phyloP scores from a whole-genome alignment of 768 basidiomycete genomes.

The Termitomyces eurrhizus region DNA sequence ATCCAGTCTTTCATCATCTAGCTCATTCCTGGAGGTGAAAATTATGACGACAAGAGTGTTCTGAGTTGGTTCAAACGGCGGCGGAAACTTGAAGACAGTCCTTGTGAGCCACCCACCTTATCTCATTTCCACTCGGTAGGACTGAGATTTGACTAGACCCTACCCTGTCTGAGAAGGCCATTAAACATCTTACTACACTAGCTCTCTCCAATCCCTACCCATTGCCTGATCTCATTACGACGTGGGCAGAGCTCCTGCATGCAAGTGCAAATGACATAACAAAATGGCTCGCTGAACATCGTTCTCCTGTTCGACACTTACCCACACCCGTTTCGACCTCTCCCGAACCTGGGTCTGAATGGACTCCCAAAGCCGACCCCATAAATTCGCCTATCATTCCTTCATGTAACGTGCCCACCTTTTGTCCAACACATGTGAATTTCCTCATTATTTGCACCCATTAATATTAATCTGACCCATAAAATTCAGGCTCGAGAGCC shows the following conservation, averaged over 20 bases:
- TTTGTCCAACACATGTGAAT: constrained; percentile 8
- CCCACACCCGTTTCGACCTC: constrained; percentile 22
- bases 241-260: constrained; percentile 28
- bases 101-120: not conserved
- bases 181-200: constrained; percentile 22
- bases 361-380: constrained; percentile 16
- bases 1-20: not conserved
- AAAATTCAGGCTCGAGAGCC: constrained; percentile 15
- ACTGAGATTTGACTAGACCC: constrained; percentile 6
- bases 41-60: constrained; percentile 4
- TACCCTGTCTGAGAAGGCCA: constrained; percentile 17
- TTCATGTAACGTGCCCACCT: not conserved
- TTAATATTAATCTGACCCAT: not conserved
- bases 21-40: constrained; percentile 13
- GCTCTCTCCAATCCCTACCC: constrained; percentile 20
- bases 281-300: constrained; percentile 18
- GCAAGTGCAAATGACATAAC: constrained; percentile 20
- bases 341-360: constrained; percentile 17
- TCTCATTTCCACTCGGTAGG: not conserved
- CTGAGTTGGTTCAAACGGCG: constrained; percentile 14
- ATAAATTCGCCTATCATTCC: constrained; percentile 16
- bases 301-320: constrained; percentile 14
- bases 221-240: constrained; percentile 19
- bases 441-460: not conserved
- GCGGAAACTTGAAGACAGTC: not conserved